These are phyloP conservation scores for Lavandula angustifolia DNA, from an alignment of 257 asterid species.

Conservation along the genomic window DNA sequence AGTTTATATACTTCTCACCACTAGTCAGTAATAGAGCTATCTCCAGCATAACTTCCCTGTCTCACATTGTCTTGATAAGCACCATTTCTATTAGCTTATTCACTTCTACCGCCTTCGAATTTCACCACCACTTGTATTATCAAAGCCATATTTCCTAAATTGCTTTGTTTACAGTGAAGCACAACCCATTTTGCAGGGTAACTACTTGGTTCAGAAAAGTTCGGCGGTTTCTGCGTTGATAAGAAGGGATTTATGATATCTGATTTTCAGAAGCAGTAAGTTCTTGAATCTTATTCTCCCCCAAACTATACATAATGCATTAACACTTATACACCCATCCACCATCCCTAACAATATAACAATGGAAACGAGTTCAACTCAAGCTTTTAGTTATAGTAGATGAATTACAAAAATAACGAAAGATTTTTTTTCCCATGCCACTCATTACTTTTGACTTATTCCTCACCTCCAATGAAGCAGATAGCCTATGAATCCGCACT, in stretches of 20 bases:
- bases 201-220: slow-evolving; percentile 38
- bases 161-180: neutral
- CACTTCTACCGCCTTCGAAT: slow-evolving; percentile 1
- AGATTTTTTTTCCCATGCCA: neutral
- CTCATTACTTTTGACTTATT: slow-evolving; percentile 14
- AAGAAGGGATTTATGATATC: slow-evolving; percentile 29
- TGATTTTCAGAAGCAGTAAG: slow-evolving; percentile 27
- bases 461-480: slow-evolving; percentile 7
- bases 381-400: slow-evolving; percentile 18
- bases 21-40: slow-evolving; percentile 28
- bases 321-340: neutral
- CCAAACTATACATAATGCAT: neutral
- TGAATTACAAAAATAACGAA: neutral
- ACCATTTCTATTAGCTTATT: slow-evolving; percentile 14
- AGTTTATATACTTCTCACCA: slow-evolving; percentile 28
- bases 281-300: neutral
- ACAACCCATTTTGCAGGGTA: slow-evolving; percentile 26
- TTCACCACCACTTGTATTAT: slow-evolving; percentile 9
- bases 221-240: slow-evolving; percentile 49
- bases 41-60: slow-evolving; percentile 17
- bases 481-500: slow-evolving; percentile 21
- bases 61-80: slow-evolving; percentile 25
- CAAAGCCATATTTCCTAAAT: slow-evolving; percentile 3
- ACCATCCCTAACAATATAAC: neutral
- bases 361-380: neutral